Evolutionary conservation across 257 asterid species (phyloP), one percentile per base, ranked within the genome.

Genomic region (Paraleonurus japonicus): DNA sequence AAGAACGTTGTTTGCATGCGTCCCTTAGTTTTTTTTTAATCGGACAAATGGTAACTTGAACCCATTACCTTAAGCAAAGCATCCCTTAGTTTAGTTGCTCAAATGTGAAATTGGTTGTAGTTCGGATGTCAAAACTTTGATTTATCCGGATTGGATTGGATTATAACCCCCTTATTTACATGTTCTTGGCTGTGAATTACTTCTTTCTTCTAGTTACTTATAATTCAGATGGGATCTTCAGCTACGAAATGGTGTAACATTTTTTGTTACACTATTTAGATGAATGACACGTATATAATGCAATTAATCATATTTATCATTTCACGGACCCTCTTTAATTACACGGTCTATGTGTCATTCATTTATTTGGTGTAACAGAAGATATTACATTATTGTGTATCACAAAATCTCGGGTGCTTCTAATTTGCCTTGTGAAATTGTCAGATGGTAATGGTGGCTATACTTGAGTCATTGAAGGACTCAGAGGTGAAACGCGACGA

Each of bases 371-470:
- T n/a, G n/a, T n/a, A n/a, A n/a, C n/a, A n/a, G n/a, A n/a, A n/a
- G n/a, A n/a, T n/a, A n/a, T n/a, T n/a, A n/a, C n/a, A n/a, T n/a
- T n/a, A n/a, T n/a, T n/a, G n/a, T n/a, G n/a, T n/a, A n/a, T n/a
- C n/a, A n/a, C n/a, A n/a, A n/a, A n/a, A n/a, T 65, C 9, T 9
- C 3, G 0, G 32, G 28, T 20, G 32, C 65, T 74, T 48, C 35
- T 67, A 30, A 59, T 30, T 35, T 20, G 6, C 27, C 62, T 65
- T 51, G 70, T 50, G 30, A 67, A 75, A 50, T 50, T 77, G 37
- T 71, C 83, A 93, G 98, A 93, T 93, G 98, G 32, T 90, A 57
- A 87, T 85, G 92, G 83, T 80, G 77, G 98, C 98, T 0, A 78
- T 93, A 68, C 80, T 86, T 3, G 87, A 85, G 86, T 93, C 98